Evolutionary conservation across 2,329 filamentous ascomycete genomes (phyloP).

Genomic region (Xylaria arbuscula): DNA sequence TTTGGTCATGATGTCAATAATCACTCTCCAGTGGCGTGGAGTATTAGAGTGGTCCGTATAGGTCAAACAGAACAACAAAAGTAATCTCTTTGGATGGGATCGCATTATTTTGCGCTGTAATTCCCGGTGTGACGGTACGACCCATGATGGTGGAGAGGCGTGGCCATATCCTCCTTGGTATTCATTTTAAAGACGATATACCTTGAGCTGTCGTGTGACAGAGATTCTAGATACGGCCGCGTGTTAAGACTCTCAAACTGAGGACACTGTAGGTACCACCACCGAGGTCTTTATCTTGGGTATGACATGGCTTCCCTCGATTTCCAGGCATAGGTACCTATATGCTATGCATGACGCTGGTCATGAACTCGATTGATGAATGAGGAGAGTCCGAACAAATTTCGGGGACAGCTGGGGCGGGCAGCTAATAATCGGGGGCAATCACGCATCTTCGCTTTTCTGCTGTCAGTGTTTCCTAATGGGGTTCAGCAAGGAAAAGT

Average conservation of each 20-base stretch:
- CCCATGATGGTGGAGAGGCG: slow-evolving; percentile 14
- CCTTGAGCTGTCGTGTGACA: slow-evolving; percentile 29
- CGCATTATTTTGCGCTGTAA: slow-evolving; percentile 29
- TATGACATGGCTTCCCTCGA: slow-evolving; percentile 16
- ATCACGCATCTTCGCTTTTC: slow-evolving; percentile 19
- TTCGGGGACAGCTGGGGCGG: slow-evolving; percentile 2
- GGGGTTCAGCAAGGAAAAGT: slow-evolving; percentile 5
- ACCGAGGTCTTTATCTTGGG: slow-evolving; percentile 12
- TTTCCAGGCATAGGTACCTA: neutral
- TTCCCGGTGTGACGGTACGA: slow-evolving; percentile 31
- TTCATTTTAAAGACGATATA: slow-evolving; percentile 30
- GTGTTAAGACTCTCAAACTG: slow-evolving; percentile 13
- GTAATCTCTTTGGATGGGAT: slow-evolving; percentile 17
- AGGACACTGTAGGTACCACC: slow-evolving; percentile 13
- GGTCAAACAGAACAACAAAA: slow-evolving; percentile 13
- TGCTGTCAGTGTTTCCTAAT: slow-evolving; percentile 14
- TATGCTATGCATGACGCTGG: slow-evolving; percentile 1
- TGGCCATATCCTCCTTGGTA: slow-evolving; percentile 15
- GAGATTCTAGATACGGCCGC: slow-evolving; percentile 12
- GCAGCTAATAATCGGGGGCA: slow-evolving; percentile 16
- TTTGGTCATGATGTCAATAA: slow-evolving; percentile 21
- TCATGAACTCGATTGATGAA: slow-evolving; percentile 7
- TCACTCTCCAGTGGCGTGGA: neutral
- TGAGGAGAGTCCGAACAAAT: slow-evolving; percentile 3
- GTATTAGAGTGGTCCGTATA: slow-evolving; percentile 6